Conservation (phyloP, 805 yeast genomes). For the Saturnispora quitensis region DNA sequence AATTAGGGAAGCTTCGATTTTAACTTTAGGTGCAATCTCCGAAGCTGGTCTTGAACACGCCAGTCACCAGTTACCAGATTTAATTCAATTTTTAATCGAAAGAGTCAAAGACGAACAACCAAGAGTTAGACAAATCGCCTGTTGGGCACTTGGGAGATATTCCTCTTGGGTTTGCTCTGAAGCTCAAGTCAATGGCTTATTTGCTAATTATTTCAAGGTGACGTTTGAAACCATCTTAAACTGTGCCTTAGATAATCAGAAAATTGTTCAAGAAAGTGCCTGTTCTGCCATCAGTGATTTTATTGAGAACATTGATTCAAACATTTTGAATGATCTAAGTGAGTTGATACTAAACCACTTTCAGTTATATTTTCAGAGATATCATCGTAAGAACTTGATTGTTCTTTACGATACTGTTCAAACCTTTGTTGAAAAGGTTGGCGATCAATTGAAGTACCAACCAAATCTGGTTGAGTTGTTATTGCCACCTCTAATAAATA, state of each 20-base stretch:
- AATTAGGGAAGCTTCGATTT: slow-evolving; percentile 82
- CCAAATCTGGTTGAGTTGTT: slow-evolving; percentile 50
- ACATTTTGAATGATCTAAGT: slow-evolving; percentile 50
- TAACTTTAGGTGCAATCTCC: slow-evolving; percentile 93
- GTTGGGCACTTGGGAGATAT: slow-evolving; percentile 92
- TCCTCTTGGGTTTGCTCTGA: slow-evolving; percentile 73
- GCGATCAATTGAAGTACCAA: slow-evolving; percentile 43
- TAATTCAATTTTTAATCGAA: slow-evolving; percentile 80
- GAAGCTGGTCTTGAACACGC: slow-evolving; percentile 76
- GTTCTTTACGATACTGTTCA: slow-evolving; percentile 86
- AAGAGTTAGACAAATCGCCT: slow-evolving; percentile 83
- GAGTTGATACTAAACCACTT: slow-evolving; percentile 64
- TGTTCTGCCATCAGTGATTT: slow-evolving; percentile 80
- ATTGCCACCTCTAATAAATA: slow-evolving; percentile 71
- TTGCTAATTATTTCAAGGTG: slow-evolving; percentile 61
- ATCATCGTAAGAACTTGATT: slow-evolving; percentile 75
- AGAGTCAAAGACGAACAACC: slow-evolving; percentile 68
- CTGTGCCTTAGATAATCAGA: slow-evolving; percentile 73
- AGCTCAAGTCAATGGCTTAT: slow-evolving; percentile 51
- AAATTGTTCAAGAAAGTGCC: slow-evolving; percentile 93
- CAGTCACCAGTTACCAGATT: slow-evolving; percentile 60
- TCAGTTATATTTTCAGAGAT: slow-evolving; percentile 61
- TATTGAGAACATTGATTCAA: slow-evolving; percentile 64
- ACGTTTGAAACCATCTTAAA: slow-evolving; percentile 67
- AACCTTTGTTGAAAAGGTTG: slow-evolving; percentile 73